These are phyloP conservation scores for Phanerodontia chrysosporium DNA, from an alignment of 768 basidiomycete genomes.

Conservation along the genomic window DNA sequence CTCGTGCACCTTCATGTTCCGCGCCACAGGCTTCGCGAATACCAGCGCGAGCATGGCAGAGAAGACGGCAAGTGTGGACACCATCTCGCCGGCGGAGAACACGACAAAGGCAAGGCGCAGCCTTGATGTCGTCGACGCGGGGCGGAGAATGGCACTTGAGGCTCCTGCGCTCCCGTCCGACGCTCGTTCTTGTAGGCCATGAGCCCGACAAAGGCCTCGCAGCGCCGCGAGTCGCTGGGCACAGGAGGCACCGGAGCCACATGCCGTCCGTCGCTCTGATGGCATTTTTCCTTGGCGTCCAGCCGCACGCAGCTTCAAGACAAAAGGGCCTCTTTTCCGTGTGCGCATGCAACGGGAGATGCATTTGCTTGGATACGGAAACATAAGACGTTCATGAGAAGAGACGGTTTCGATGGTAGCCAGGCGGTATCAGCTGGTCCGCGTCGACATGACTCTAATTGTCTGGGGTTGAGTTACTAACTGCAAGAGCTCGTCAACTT, in stretches of 20 bases:
- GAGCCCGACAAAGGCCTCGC: not conserved
- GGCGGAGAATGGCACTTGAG: not conserved
- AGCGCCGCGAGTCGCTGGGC: not conserved
- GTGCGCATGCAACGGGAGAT: too few relatives aligned
- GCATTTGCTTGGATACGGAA: not conserved
- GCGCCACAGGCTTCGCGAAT: constrained; percentile 2
- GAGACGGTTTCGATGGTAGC: too few relatives aligned
- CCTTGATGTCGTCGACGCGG: not conserved
- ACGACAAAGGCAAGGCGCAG: not conserved
- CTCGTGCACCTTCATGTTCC: constrained; percentile 16
- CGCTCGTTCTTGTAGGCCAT: not conserved
- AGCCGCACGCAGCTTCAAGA: too few relatives aligned
- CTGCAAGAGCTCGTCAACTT: too few relatives aligned
- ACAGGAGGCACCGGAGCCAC: not conserved
- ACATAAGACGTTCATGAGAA: too few relatives aligned
- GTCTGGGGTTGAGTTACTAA: too few relatives aligned
- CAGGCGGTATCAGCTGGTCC: too few relatives aligned
- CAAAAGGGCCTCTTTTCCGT: too few relatives aligned
- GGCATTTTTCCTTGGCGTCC: too few relatives aligned
- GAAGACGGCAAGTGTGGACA: constrained; percentile 4
- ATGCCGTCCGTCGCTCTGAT: too few relatives aligned
- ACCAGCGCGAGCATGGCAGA: constrained; percentile 7
- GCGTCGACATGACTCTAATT: too few relatives aligned
- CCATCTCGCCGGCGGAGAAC: constrained; percentile 2
- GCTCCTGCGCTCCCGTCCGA: not conserved